These are phyloP conservation scores for Stentor coeruleus DNA, from an alignment of 73 alveolate species.

Conservation along the genomic window DNA sequence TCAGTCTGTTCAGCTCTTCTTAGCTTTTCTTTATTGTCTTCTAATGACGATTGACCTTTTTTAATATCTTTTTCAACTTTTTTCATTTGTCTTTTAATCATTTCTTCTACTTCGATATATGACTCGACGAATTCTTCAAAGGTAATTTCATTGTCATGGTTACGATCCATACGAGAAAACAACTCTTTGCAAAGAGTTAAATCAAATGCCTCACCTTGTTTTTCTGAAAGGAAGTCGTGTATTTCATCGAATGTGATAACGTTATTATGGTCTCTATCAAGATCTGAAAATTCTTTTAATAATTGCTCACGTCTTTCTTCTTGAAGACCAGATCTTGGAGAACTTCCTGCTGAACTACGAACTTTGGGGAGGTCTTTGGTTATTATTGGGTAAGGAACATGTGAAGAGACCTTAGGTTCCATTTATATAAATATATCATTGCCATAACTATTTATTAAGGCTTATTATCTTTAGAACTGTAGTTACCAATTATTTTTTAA, in stretches of 20 bases:
- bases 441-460: too few species aligned
- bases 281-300: constrained; percentile 7
- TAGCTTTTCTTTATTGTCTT: constrained; percentile 24
- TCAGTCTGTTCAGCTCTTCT: constrained; percentile 31
- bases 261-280: background rate
- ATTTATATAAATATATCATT: too few species aligned
- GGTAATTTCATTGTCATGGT: constrained; percentile 36
- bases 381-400: too few species aligned
- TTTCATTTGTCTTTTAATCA: background rate
- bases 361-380: too few species aligned
- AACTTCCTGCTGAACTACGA: background rate
- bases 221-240: background rate
- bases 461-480: too few species aligned
- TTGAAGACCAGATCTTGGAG: background rate
- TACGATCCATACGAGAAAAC: constrained; percentile 35
- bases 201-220: constrained; percentile 29
- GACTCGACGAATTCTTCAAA: constrained; percentile 42
- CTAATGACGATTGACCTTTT: background rate
- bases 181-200: constrained; percentile 28
- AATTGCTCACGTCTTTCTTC: background rate
- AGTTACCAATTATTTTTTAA: too few species aligned
- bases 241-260: constrained; percentile 23
- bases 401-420: too few species aligned
- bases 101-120: constrained; percentile 27
- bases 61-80: background rate